Percentiles rank a stretch among this genome's conserved stretches.
These are phyloP conservation scores for Vitrella brassicaformis DNA, from an alignment of 73 alveolate genomes.

Conservation along the genomic window DNA sequence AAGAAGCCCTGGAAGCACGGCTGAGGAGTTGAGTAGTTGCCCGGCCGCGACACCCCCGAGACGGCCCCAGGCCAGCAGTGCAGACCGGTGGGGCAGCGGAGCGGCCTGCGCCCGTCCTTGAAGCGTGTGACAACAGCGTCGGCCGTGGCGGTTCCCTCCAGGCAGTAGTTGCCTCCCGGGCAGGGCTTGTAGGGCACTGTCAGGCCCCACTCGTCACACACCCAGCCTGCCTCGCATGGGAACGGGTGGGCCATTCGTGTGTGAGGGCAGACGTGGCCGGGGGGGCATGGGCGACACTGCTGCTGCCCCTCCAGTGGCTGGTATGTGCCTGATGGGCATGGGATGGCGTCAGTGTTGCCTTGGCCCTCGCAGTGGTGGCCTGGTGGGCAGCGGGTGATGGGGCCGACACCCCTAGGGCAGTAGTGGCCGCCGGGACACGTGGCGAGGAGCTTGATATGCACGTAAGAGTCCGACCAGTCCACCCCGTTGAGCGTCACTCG, in stretches of 20 bases:
- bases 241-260: constrained; percentile 18
- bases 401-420: neutral
- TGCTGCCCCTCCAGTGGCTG: no score
- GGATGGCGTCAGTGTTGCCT: no score
- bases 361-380: no score
- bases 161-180: constrained; percentile 20
- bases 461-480: constrained; percentile 8
- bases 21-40: constrained; percentile 30
- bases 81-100: constrained; percentile 21
- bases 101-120: constrained; percentile 13
- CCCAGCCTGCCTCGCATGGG: constrained; percentile 25
- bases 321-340: no score
- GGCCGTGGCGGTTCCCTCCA: no score
- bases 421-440: constrained; percentile 23
- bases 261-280: constrained; percentile 9
- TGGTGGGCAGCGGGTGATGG: no score
- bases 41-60: constrained; percentile 12
- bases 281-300: no score
- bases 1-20: constrained; percentile 37
- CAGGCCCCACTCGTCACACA: constrained; percentile 25
- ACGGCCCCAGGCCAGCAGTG: constrained; percentile 31
- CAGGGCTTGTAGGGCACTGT: constrained; percentile 33
- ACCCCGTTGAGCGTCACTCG: constrained; percentile 27
- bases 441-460: neutral
- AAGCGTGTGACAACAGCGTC: no score